Evolutionary conservation across 2,329 filamentous ascomycete species (phyloP).

Genomic region (Fusarium robinianum): DNA sequence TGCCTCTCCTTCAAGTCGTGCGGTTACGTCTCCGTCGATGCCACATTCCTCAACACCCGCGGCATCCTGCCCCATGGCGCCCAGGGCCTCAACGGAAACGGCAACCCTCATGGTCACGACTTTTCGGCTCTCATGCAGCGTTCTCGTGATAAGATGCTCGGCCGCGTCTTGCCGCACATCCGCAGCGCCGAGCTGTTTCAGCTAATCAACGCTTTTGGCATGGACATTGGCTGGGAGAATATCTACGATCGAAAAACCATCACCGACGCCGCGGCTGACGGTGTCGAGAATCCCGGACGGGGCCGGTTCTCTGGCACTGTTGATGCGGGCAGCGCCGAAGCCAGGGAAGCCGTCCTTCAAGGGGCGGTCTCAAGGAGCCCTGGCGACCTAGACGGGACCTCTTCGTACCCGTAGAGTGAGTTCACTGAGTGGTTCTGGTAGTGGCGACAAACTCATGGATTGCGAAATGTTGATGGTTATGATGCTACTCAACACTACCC

Average conservation of each 20-base stretch:
- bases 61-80: constrained; percentile 38
- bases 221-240: constrained; percentile 45
- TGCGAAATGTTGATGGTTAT: too few species aligned
- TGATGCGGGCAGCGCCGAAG: constrained; percentile 15
- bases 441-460: too few species aligned
- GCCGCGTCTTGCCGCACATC: constrained; percentile 40
- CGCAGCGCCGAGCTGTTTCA: constrained; percentile 35
- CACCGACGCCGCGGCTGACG: constrained; percentile 44
- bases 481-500: too few species aligned
- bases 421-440: too few species aligned
- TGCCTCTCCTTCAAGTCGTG: constrained; percentile 62
- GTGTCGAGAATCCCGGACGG: constrained; percentile 41
- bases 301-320: constrained; percentile 49
- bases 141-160: constrained; percentile 44
- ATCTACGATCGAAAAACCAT: constrained; percentile 41
- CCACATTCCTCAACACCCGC: constrained; percentile 43
- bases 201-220: constrained; percentile 40
- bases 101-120: constrained; percentile 31
- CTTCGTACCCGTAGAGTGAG: constrained; percentile 5
- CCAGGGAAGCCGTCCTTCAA: background rate
- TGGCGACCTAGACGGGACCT: background rate
- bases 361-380: background rate
- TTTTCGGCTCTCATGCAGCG: constrained; percentile 42
- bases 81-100: constrained; percentile 29
- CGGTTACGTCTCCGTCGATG: constrained; percentile 58